These are phyloP conservation scores for Nannizzia gypsea DNA, from an alignment of 2,329 filamentous ascomycete species.

Conservation along the genomic window DNA sequence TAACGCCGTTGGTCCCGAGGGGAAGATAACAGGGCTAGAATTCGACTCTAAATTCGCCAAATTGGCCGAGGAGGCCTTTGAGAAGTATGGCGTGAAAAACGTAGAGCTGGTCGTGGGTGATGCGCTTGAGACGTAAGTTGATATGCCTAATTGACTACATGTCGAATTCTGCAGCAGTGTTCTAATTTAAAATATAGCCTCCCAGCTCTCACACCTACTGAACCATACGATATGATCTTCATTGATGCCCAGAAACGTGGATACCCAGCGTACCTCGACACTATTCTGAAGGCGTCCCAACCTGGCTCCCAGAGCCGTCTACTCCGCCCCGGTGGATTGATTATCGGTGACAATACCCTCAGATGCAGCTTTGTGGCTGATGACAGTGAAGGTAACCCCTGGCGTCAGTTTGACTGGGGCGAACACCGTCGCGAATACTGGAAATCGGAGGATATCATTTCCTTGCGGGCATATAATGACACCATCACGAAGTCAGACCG, in stretches of 20 bases:
- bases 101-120: background rate
- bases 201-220: background rate
- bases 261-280: background rate
- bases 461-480: background rate
- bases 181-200: background rate
- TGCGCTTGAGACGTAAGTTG: background rate
- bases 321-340: background rate
- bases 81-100: background rate
- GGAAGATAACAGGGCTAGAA: background rate
- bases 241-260: background rate
- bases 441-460: background rate
- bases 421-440: background rate
- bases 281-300: background rate
- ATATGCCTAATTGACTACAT: background rate
- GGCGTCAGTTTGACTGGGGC: background rate
- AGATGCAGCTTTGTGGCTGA: background rate
- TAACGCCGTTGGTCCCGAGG: background rate
- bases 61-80: background rate
- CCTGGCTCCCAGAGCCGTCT: background rate
- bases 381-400: background rate
- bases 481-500: background rate
- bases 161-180: background rate
- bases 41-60: background rate
- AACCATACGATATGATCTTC: conserved; percentile 1
- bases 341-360: background rate